Base-by-base conservation (phyloP, 257 asterid species). In the Fraxinus cuspidata region DNA sequence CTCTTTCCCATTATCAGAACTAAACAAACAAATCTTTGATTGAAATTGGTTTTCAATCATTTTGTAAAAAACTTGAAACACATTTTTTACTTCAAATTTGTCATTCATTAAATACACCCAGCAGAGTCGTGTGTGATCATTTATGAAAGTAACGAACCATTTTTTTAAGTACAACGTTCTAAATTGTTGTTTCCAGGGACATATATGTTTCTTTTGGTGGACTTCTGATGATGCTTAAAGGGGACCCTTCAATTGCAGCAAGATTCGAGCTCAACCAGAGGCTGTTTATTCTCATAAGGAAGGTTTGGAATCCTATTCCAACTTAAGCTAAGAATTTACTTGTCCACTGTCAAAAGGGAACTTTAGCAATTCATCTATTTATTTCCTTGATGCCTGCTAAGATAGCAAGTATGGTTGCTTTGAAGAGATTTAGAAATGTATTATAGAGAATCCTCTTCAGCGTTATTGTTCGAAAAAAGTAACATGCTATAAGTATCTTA, bases 231-330 rank as follows among this genome's bases (percentile, higher is more conserved):
- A 70, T 75, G 89, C 89, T 91, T 49, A 88, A 84, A 72, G 97
- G 92, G 16, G 97, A 91, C 74, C 86, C 81, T 28, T 72, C 82
- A 66, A 88, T 91, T 78, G 89, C 97, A 18, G 72, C 85, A 11
- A 88, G 90, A 51, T 93, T 92, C 76, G 96, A 90, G 89, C 96
- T 92, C 13, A 97, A 94, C 78, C 97, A 92, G 89, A 90, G 73
- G 90, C 31, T 90, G 86, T 94, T 94, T 79, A 78, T 94, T 70
- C 98, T 94, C 67, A 72, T 94, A 3, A 89, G 95, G 85, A 94
- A 94, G 91, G 92, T 90, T 53, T 89, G 81, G 86, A 60, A 51
- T 53, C 13, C 60, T 21, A 40, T 28, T 25, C 42, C 23, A 63
- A 64, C 78, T 63, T 63, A 4, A 63, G 23, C n/a, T 0, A 49